Base-by-base conservation (phyloP, 495 filamentous ascomycete species). In the Aspergillus heteromorphus region DNA sequence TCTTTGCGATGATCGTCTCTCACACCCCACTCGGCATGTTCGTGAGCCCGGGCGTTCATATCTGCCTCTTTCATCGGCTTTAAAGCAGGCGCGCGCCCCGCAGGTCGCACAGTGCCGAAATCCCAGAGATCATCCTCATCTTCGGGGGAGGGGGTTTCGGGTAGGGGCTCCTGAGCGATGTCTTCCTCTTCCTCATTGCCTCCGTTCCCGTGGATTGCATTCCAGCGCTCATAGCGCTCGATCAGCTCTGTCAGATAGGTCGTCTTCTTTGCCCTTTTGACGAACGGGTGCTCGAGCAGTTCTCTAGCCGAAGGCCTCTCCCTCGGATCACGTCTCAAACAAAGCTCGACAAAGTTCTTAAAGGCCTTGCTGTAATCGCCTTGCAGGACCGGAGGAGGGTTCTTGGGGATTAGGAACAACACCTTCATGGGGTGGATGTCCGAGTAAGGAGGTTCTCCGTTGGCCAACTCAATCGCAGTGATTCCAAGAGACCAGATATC, bases 381-480 rank as follows among this genome's bases (percentile, higher is more conserved):
- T 53, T 91, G 83, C 42, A 97, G 68, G 14, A 78, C 75, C 7
- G 93, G 93, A 13, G 93, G 86, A 13, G 89, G 81, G 54, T 97
- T 96, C 73, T 97, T 97, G 1, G 93, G 93, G 53, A 98, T 97
- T 53, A 97, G 75, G 67, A 98, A 97, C 21, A 98, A 69, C 11
- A 97, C 93, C 65, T 98, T 98, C 93, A 98, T 98, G 5, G 93
- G 93, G 67, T 98, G 93, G 31, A 97, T 97, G 61, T 96, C 90
- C 36, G 92, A 87, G 66, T 97, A 95, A 0, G 93, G 93, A 13
- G 93, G 93, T 64, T 97, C 92, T 51, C 95, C 93, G 58, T 86
- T 86, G 40, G 91, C 92, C 55, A 98, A 70, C 65, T 98, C 93
- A 50, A 98, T 83, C 4, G 93, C 92, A 0, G 93, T 97, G 63